phyloP scores from a whole-genome alignment of 83 land plant genomes.

The Thuja plicata region DNA sequence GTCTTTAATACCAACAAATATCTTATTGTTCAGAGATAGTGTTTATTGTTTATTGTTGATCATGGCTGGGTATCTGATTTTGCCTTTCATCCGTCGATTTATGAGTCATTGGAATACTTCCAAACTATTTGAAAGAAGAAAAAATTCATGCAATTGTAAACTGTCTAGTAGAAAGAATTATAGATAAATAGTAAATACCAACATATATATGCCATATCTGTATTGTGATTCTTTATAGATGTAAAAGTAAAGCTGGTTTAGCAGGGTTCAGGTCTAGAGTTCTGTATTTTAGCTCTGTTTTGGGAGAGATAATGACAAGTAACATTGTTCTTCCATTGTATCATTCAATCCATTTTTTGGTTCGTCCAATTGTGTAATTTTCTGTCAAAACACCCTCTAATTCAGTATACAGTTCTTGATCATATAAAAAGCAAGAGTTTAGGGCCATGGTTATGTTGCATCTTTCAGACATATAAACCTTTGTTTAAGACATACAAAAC shows the following conservation, averaged over 20 bases:
- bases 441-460: too few relatives aligned
- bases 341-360: background rate
- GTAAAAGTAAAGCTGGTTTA: background rate
- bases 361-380: background rate
- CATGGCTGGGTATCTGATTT: background rate
- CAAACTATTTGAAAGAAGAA: background rate
- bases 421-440: too few relatives aligned
- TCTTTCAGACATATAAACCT: too few relatives aligned
- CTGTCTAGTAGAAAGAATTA: too few relatives aligned
- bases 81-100: background rate
- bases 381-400: background rate
- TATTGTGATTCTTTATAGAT: background rate
- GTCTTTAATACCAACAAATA: background rate
- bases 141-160: background rate
- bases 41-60: background rate
- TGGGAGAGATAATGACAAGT: background rate
- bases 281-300: background rate
- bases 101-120: too few relatives aligned
- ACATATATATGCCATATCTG: background rate
- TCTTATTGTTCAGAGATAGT: background rate
- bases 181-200: background rate
- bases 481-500: too few relatives aligned
- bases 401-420: too few relatives aligned
- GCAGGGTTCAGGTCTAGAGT: background rate
- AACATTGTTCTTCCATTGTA: background rate